Conservation (phyloP, 345 rosid genomes). For the Syzygium jambos region DNA sequence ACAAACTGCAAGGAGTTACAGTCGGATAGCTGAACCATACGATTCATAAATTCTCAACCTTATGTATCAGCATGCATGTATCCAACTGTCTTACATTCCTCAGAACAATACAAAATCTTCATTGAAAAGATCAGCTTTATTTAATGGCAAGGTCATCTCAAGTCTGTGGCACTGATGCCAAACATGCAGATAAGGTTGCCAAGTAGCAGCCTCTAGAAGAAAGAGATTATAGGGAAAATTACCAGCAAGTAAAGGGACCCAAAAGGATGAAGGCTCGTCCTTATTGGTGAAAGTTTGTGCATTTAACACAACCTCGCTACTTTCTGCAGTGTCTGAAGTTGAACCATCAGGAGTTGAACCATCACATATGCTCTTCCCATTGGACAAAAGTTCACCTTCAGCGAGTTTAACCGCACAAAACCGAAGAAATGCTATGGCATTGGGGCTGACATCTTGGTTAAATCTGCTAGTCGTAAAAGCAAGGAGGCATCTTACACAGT, state of each 20-base stretch:
- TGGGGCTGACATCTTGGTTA: conserved; percentile 85
- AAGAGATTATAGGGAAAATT: conserved; percentile 1
- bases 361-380: conserved; percentile 39
- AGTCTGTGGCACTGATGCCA: background rate
- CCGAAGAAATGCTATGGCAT: conserved; percentile 94
- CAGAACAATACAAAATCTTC: background rate
- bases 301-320: conserved; percentile 26
- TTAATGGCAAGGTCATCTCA: background rate
- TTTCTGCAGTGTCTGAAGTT: background rate
- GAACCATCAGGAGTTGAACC: conserved; percentile 29
- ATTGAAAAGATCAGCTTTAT: background rate
- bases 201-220: background rate
- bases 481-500: conserved; percentile 87
- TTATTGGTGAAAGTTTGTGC: conserved; percentile 25
- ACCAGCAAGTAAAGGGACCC: conserved; percentile 97
- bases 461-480: conserved; percentile 86
- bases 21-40: background rate
- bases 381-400: conserved; percentile 75
- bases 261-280: conserved; percentile 79
- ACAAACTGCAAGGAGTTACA: background rate
- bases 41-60: background rate
- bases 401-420: conserved; percentile 94
- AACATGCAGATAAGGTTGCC: background rate
- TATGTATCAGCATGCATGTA: background rate
- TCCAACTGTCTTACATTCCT: background rate